These are phyloP conservation scores for Triadica sebifera DNA, from an alignment of 345 rosid species.

Conservation along the genomic window DNA sequence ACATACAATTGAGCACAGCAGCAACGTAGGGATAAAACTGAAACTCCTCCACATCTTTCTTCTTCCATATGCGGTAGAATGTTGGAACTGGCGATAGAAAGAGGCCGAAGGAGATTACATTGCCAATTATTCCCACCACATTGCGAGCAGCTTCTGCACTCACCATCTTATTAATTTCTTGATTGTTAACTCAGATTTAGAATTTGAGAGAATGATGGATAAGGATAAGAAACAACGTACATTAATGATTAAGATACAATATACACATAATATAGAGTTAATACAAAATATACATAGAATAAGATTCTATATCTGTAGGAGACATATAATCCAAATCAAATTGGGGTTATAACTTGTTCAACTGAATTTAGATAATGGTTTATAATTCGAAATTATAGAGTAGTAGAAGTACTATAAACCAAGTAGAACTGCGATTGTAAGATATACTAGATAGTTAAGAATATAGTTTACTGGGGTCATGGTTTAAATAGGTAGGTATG, in stretches of 20 bases:
- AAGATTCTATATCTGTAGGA: too few relatives aligned
- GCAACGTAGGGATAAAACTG: constrained; percentile 25
- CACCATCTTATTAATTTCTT: not conserved
- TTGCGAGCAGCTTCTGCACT: not conserved
- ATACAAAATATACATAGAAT: too few relatives aligned
- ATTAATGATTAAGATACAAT: not conserved
- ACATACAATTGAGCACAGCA: constrained; percentile 23
- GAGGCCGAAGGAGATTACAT: constrained; percentile 45
- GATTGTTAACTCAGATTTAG: not conserved
- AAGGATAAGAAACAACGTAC: not conserved
- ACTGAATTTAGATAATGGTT: too few relatives aligned
- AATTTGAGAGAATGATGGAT: not conserved
- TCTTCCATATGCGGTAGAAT: constrained; percentile 24
- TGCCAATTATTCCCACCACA: constrained; percentile 30
- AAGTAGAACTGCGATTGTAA: too few relatives aligned
- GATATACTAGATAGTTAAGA: too few relatives aligned
- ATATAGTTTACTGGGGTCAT: too few relatives aligned
- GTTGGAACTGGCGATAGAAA: constrained; percentile 43
- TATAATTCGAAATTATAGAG: too few relatives aligned
- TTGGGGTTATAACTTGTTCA: too few relatives aligned
- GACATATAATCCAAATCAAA: too few relatives aligned
- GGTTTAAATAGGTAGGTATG: not conserved
- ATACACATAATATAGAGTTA: too few relatives aligned
- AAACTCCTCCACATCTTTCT: constrained; percentile 28
- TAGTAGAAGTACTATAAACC: too few relatives aligned